Evolutionary conservation across 179 eudicot species (phyloP).

Genomic region (Heliamphora pulchella): DNA sequence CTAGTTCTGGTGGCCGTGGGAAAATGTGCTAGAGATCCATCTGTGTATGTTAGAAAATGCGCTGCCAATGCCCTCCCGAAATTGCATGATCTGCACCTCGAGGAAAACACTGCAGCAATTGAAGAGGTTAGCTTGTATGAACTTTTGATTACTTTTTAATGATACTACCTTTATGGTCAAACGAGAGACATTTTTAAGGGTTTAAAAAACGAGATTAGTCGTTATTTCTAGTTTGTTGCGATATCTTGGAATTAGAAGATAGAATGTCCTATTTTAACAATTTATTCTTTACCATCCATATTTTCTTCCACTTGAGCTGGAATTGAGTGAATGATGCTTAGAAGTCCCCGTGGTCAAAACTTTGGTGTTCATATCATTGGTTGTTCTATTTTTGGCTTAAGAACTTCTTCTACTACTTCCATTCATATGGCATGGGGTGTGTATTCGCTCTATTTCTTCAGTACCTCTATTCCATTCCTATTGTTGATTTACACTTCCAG

Average conservation of each 20-base stretch:
- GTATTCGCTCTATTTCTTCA: neutral
- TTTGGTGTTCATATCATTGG: neutral
- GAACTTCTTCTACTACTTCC: neutral
- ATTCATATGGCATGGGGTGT: neutral
- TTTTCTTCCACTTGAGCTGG: neutral
- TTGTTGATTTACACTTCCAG: neutral
- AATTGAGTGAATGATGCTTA: constrained; percentile 2
- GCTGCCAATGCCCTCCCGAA: constrained; percentile 98
- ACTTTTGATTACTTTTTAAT: neutral
- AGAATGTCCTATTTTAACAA: neutral
- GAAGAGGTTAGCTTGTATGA: constrained; percentile 58
- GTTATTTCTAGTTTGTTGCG: neutral
- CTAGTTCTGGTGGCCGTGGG: constrained; percentile 76
- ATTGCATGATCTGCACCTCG: constrained; percentile 80
- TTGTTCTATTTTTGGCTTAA: neutral
- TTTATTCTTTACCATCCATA: no score
- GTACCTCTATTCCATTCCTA: neutral
- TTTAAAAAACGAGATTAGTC: neutral
- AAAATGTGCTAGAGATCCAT: constrained; percentile 96
- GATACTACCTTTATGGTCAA: neutral
- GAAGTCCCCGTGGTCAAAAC: neutral
- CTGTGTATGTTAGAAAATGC: constrained; percentile 92
- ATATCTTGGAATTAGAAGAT: constrained; percentile 1
- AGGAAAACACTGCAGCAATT: constrained; percentile 60
- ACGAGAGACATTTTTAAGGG: neutral